Base-by-base conservation (phyloP, 2,329 filamentous ascomycete species). In the Nannizziopsis barbatae region DNA sequence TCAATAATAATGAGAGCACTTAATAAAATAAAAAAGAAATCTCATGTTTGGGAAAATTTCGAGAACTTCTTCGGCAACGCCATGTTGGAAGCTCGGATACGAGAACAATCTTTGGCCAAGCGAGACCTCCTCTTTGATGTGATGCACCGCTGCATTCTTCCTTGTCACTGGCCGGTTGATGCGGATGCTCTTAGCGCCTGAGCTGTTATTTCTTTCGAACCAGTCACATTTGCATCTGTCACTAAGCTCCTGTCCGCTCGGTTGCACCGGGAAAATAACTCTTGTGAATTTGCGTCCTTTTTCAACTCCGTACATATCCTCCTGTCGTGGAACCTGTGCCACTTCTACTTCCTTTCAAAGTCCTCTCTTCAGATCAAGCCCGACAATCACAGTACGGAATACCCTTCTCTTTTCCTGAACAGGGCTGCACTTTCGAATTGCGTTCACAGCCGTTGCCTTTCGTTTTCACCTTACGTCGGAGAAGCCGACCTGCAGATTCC, bases 171-270 rank as follows among this genome's bases (percentile, higher is more conserved):
- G 11, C 11, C 30, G 30, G n/a, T 22, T 36, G 38, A 31, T 22
- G 18, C 15, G 37, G 11, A 3, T 41, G 20, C 42, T 39, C n/a
- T 37, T 49, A 49, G 47, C 42, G 47, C 31, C 42, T 45, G 42
- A 40, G 20, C 42, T 32, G 30, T 45, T 45, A 27, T 40, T 41
- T 44, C 35, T 36, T 49, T 51, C 49, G 39, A 45, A 53, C 51
- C 45, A 41, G 50, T 53, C 51, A 53, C 36, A 49, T 50, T 38
- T 42, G 40, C 33, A 47, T 36, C 47, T 27, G 22, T 27, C 22
- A 27, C 22, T 27, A 42, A 38, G 32, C 39, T 42, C 45, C 35
- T n/a, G n/a, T n/a, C n/a, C 30, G 35, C 40, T 33, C 38, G 38
- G 22, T 27, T 27, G 22, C 22, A 27, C 30, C 40, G 40, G 43